Base-by-base conservation (phyloP, 805 yeast species). In the Tetrapisispora nanseiensis region DNA sequence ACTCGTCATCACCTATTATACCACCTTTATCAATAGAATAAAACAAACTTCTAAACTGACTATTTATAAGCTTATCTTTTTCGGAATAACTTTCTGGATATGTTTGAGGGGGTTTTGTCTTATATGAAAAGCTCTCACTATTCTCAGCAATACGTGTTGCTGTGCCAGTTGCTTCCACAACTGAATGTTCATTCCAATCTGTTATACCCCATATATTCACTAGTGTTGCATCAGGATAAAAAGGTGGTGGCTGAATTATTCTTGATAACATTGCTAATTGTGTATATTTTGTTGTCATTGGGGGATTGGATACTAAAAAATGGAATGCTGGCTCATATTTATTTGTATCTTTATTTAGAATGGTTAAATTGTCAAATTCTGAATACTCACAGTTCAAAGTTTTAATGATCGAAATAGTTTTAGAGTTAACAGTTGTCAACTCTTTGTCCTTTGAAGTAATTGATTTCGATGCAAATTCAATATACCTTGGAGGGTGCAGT, bases 191-290 rank as follows among this genome's bases (percentile, higher is more conserved):
- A 1, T 86, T 89, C 95, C 95, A 87, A 54, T 86, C 82, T 21
- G 82, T 82, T 36, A 82, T 76, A 1, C 97, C 97, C 95, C 96
- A 87, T 15, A 80, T 73, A 59, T 90, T 90, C 0, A 95, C 95
- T 3, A 85, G 78, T 11, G 82, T 62, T 0, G 96, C 95, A 13
- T 80, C 78, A 1, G 96, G 96, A 2, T 80, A 64, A 0, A 67
- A 59, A 11, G 30, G 7, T 0, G 78, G 69, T 0, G 84, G 70
- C 0, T 72, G 60, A n/a, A 78, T 62, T 37, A 78, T 68, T 13
- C 78, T 68, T 49, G 90, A 75, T 2, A 85, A 57, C 10, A 84
- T 68, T 0, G 95, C 78, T 9, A 78, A 68, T 42, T 75, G 71
- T 1, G 95, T 80, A 44, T 75, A 65, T 36, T 78, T 72, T 0